Evolutionary conservation across 768 basidiomycete genomes (phyloP).

Genomic region (Tremella fuciformis): DNA sequence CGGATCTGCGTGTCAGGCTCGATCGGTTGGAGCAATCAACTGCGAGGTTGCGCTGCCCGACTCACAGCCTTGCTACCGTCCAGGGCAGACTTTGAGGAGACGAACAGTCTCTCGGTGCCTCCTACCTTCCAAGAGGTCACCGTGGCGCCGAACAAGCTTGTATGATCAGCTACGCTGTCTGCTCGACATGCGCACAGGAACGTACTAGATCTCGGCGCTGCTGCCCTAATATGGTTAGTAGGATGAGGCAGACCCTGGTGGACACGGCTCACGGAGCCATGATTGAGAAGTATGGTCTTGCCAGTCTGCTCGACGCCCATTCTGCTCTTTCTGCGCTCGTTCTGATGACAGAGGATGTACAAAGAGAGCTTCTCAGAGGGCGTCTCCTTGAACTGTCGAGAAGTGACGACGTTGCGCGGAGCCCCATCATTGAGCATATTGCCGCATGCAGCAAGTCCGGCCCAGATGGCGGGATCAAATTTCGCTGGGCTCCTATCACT

Average conservation of each 20-base stretch:
- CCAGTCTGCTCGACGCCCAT: conserved; percentile 43
- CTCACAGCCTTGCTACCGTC: conserved; percentile 77
- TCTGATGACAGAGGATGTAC: neutral
- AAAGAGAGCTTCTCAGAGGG: neutral
- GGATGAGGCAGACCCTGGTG: neutral
- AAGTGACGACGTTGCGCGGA: neutral
- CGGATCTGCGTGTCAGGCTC: conserved; percentile 46
- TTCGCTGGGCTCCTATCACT: conserved; percentile 1
- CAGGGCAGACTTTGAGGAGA: conserved; percentile 72
- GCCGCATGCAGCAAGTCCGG: neutral
- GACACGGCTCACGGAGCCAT: conserved; percentile 30
- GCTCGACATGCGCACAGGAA: conserved; percentile 1
- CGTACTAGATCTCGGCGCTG: conserved; percentile 44
- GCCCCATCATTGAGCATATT: neutral
- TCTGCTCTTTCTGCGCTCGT: conserved; percentile 7
- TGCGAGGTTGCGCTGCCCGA: conserved; percentile 11
- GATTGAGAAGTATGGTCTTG: conserved; percentile 32
- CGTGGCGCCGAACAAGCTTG: conserved; percentile 72
- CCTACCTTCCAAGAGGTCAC: conserved; percentile 74
- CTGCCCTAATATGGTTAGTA: conserved; percentile 25
- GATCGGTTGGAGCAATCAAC: neutral
- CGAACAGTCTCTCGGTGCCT: conserved; percentile 69
- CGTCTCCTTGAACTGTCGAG: neutral
- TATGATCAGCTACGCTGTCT: conserved; percentile 6
- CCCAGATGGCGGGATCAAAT: too few species aligned